These are phyloP conservation scores for Cadophora sp. DNA, from an alignment of 2,329 filamentous ascomycete genomes.

Conservation along the genomic window DNA sequence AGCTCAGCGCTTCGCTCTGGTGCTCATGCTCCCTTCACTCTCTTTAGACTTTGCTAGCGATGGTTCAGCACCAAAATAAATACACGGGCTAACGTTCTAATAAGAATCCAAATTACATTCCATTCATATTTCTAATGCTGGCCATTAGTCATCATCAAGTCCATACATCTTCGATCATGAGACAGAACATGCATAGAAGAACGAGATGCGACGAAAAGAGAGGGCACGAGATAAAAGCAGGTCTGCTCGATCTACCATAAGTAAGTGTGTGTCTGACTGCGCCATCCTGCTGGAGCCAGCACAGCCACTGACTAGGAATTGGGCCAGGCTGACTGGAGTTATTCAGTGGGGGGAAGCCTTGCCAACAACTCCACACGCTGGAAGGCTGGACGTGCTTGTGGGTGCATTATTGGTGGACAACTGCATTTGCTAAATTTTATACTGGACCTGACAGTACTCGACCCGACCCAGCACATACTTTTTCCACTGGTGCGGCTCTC, in stretches of 20 bases:
- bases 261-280: constrained; percentile 2
- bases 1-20: constrained; percentile 4
- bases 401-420: not conserved
- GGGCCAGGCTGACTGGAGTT: constrained; percentile 11
- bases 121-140: not conserved
- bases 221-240: too few relatives aligned
- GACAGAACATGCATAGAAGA: constrained; percentile 9
- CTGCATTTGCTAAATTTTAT: not conserved
- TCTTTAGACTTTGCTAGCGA: too few relatives aligned
- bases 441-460: not conserved
- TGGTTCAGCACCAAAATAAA: not conserved
- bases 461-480: not conserved
- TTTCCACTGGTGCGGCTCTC: constrained; percentile 10
- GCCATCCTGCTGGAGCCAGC: constrained; percentile 10
- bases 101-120: not conserved
- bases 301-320: constrained; percentile 10
- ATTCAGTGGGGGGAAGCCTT: not conserved
- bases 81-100: not conserved
- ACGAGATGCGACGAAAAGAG: not conserved
- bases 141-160: not conserved
- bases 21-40: too few relatives aligned
- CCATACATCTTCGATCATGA: not conserved
- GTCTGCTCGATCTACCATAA: not conserved
- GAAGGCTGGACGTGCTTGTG: not conserved
- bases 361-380: not conserved